Evolutionary conservation across 2,329 filamentous ascomycete genomes (phyloP).

Genomic region (Cercospora sp.): DNA sequence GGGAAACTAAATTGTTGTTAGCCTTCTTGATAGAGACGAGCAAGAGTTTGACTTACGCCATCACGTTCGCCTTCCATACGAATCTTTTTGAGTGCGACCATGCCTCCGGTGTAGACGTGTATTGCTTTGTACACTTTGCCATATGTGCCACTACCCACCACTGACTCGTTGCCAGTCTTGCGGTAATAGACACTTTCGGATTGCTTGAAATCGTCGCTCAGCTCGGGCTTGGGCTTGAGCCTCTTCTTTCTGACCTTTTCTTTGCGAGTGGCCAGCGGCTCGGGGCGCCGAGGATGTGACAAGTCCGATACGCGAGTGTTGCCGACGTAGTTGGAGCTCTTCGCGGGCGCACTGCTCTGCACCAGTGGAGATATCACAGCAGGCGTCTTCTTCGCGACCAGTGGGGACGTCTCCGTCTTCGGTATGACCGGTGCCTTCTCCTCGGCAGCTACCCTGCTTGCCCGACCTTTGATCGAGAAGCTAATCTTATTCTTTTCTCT

Average conservation of each 20-base stretch:
- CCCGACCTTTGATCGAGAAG: conserved; percentile 83
- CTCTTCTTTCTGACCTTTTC: conserved; percentile 67
- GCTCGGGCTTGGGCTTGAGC: conserved; percentile 67
- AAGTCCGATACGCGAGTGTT: conserved; percentile 35
- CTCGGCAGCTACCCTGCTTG: conserved; percentile 50
- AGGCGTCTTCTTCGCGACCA: conserved; percentile 53
- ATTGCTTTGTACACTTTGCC: conserved; percentile 94
- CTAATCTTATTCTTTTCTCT: conserved; percentile 66
- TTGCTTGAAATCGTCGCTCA: conserved; percentile 69
- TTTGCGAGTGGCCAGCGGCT: conserved; percentile 40
- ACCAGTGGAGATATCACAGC: conserved; percentile 34
- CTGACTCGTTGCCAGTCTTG: conserved; percentile 96
- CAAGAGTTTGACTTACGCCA: conserved; percentile 52
- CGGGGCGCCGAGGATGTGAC: conserved; percentile 20
- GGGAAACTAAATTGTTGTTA: conserved; percentile 60
- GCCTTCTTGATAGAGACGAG: conserved; percentile 12
- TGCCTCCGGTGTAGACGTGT: conserved; percentile 82
- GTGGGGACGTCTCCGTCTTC: conserved; percentile 34
- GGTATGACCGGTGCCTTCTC: conserved; percentile 27
- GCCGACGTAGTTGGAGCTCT: conserved; percentile 38
- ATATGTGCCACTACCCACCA: conserved; percentile 92
- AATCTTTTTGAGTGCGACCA: conserved; percentile 86
- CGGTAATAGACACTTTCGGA: conserved; percentile 92
- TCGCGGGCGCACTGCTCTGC: conserved; percentile 31
- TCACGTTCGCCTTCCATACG: conserved; percentile 92